phyloP scores from a whole-genome alignment of 140 eudicot genomes.

The Cichorium intybus region DNA sequence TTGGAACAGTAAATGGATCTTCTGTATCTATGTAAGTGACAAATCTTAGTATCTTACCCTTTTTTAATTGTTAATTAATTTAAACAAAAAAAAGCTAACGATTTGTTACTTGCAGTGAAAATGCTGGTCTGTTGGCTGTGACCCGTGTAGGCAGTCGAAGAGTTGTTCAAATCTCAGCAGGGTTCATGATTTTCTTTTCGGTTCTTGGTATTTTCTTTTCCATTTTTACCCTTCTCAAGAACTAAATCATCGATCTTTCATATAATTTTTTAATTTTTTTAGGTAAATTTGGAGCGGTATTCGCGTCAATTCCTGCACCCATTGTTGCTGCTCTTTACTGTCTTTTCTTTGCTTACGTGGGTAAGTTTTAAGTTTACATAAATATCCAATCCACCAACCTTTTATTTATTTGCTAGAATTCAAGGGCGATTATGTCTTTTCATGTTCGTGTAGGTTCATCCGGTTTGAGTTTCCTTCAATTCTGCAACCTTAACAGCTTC shows the following conservation, averaged over 20 bases:
- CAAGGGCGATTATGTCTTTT: slow-evolving; percentile 10
- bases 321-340: slow-evolving; percentile 86
- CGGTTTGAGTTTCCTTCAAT: slow-evolving; percentile 82
- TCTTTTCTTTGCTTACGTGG: slow-evolving; percentile 84
- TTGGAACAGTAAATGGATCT: slow-evolving; percentile 79
- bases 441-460: slow-evolving; percentile 50
- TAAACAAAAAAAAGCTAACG: neutral
- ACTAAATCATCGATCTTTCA: neutral
- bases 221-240: neutral
- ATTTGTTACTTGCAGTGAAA: slow-evolving; percentile 56
- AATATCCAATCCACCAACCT: neutral
- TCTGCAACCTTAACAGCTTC: slow-evolving; percentile 94
- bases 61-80: slow-evolving; percentile 15
- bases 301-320: slow-evolving; percentile 91
- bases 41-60: neutral
- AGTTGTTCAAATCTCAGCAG: slow-evolving; percentile 94
- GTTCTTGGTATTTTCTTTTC: slow-evolving; percentile 56
- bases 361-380: slow-evolving; percentile 35
- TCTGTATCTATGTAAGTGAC: slow-evolving; percentile 76
- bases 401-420: neutral
- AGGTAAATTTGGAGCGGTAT: slow-evolving; percentile 95
- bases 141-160: slow-evolving; percentile 97
- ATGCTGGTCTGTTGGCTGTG: slow-evolving; percentile 83
- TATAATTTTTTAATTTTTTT: slow-evolving; percentile 7
- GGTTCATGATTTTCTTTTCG: slow-evolving; percentile 93